Conservation (phyloP, 306 rosid genomes). For the Comarum palustre region DNA sequence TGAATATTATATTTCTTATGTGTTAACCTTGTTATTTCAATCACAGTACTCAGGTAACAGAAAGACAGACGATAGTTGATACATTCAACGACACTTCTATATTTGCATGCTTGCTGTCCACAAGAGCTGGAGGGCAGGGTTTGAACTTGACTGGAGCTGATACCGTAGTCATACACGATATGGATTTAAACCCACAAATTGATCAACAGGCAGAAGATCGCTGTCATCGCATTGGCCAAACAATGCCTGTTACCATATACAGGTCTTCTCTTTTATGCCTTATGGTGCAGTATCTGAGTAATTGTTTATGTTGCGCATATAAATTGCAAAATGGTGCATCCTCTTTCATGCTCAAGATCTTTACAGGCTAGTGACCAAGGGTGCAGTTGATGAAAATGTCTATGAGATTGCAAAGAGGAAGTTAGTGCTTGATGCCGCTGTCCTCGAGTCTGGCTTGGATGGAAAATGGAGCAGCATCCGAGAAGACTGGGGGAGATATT, state of each 20-base stretch:
- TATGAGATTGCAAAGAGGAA: conserved; percentile 96
- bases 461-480: conserved; percentile 65
- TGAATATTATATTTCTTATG: neutral
- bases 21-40: conserved; percentile 23
- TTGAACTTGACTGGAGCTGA: conserved; percentile 90
- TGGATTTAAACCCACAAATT: conserved; percentile 97
- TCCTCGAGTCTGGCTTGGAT: conserved; percentile 74
- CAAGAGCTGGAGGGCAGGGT: conserved; percentile 99
- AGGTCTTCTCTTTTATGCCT: conserved; percentile 34
- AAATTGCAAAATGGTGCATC: neutral
- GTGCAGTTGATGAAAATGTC: conserved; percentile 89
- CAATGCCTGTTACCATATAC: conserved; percentile 79
- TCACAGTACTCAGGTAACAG: conserved; percentile 84
- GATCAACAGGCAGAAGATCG: conserved; percentile 97
- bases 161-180: conserved; percentile 90
- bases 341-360: conserved; percentile 5
- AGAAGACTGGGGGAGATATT: conserved; percentile 97
- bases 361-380: conserved; percentile 81
- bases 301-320: neutral
- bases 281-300: neutral
- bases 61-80: conserved; percentile 93
- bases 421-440: conserved; percentile 90
- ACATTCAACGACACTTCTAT: conserved; percentile 75
- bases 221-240: conserved; percentile 92
- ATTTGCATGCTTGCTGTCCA: conserved; percentile 94